These are phyloP conservation scores for Oryza coarctata DNA, from an alignment of 176 grass and related monocot genomes.

Conservation along the genomic window DNA sequence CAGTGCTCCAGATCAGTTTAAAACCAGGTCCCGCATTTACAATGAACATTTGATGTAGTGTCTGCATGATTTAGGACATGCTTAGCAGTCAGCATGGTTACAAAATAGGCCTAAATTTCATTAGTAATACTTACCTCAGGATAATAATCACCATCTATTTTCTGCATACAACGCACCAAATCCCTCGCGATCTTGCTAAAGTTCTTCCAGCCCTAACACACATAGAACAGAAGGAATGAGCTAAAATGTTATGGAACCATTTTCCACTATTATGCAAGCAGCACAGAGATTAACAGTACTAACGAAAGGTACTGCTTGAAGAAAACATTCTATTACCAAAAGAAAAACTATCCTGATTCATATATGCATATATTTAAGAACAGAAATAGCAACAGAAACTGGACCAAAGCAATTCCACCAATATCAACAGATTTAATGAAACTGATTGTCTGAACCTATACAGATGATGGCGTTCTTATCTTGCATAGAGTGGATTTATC, in stretches of 20 bases:
- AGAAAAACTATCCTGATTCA: background rate
- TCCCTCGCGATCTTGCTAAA: slow-evolving; percentile 97
- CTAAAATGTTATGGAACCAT: background rate
- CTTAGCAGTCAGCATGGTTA: slow-evolving; percentile 26
- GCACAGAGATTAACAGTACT: slow-evolving; percentile 18
- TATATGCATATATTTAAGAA: slow-evolving; percentile 19
- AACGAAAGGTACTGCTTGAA: background rate
- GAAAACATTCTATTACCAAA: background rate
- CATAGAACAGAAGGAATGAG: background rate
- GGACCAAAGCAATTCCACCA: background rate
- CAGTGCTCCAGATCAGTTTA: slow-evolving; percentile 88
- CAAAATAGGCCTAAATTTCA: slow-evolving; percentile 9
- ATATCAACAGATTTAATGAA: slow-evolving; percentile 18
- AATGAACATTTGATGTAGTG: slow-evolving; percentile 97
- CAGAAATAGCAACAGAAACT: slow-evolving; percentile 4
- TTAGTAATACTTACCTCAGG: slow-evolving; percentile 68
- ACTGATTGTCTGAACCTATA: background rate
- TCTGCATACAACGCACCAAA: slow-evolving; percentile 83
- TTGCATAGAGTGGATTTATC: background rate
- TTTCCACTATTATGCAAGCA: slow-evolving; percentile 17
- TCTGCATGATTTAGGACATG: slow-evolving; percentile 55
- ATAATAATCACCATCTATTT: slow-evolving; percentile 97
- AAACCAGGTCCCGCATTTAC: slow-evolving; percentile 98
- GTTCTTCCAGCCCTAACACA: slow-evolving; percentile 81
- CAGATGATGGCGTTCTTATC: background rate